Conservation (phyloP, 805 yeast species). For the Kluyveromyces aestuarii region DNA sequence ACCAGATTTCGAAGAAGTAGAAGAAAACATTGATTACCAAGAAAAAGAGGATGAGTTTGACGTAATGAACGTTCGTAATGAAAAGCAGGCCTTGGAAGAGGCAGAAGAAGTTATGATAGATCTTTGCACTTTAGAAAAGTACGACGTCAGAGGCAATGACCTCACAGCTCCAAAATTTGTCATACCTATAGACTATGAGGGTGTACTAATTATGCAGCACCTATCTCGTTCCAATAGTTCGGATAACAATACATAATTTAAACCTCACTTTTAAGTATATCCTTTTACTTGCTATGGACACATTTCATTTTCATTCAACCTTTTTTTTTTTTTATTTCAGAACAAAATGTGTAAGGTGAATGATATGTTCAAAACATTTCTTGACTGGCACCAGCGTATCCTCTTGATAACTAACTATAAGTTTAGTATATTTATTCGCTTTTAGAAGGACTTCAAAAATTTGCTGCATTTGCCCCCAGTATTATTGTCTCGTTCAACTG, state of each 20-base stretch:
- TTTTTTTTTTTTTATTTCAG: no score
- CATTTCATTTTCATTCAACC: neutral
- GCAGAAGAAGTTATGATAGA: conserved; percentile 60
- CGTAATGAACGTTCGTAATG: conserved; percentile 55
- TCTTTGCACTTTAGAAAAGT: conserved; percentile 50
- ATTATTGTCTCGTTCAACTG: no score
- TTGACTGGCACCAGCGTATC: neutral
- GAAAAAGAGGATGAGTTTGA: conserved; percentile 93
- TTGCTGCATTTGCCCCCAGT: neutral
- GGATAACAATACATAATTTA: neutral
- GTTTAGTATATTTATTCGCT: neutral
- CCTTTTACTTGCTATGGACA: no score
- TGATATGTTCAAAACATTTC: neutral
- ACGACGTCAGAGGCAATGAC: conserved; percentile 67
- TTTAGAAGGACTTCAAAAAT: neutral
- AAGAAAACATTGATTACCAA: conserved; percentile 79
- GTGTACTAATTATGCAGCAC: conserved; percentile 23
- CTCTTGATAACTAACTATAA: neutral
- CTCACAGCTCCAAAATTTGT: conserved; percentile 42
- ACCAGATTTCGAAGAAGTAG: conserved; percentile 92
- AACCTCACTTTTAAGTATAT: neutral
- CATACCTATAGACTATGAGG: conserved; percentile 41
- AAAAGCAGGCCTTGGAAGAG: conserved; percentile 49
- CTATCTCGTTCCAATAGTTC: neutral
- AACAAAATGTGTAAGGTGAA: no score